Conservation (phyloP, 768 basidiomycete genomes). For the Mycena sanguinolenta region DNA sequence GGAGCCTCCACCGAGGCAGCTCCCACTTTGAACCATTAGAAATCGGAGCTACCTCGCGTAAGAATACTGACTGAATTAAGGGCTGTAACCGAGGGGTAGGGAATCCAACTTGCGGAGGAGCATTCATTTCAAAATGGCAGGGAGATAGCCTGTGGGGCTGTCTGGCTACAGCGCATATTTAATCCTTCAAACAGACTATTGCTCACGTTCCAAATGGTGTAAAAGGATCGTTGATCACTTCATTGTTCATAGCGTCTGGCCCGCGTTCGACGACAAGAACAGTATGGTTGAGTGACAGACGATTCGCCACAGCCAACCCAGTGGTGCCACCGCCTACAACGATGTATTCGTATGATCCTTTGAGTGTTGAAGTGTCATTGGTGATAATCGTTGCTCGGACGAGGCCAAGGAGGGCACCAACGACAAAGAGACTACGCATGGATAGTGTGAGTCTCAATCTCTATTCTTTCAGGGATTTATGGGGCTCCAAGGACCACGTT, state of each 20-base stretch:
- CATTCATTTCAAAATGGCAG: neutral
- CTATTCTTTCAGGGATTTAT: too few species aligned
- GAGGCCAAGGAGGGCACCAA: neutral
- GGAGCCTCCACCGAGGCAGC: slow-evolving; percentile 43
- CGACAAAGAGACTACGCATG: slow-evolving; percentile 1
- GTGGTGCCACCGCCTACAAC: slow-evolving; percentile 38
- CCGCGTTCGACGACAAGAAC: slow-evolving; percentile 49
- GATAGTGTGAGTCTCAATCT: too few species aligned
- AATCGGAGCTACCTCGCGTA: neutral
- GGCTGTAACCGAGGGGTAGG: slow-evolving; percentile 12
- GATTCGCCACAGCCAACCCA: slow-evolving; percentile 41
- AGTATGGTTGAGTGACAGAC: slow-evolving; percentile 36
- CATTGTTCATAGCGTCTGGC: slow-evolving; percentile 35
- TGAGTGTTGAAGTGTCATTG: slow-evolving; percentile 24
- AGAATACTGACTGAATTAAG: slow-evolving; percentile 20
- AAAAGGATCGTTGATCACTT: slow-evolving; percentile 30
- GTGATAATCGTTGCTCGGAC: slow-evolving; percentile 29
- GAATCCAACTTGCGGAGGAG: slow-evolving; percentile 31
- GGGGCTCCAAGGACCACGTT: too few species aligned
- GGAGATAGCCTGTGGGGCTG: slow-evolving; percentile 12
- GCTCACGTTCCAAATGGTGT: slow-evolving; percentile 25
- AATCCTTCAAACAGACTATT: too few species aligned
- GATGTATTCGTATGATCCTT: slow-evolving; percentile 33
- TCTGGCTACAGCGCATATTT: neutral
- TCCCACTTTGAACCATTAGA: slow-evolving; percentile 22